Evolutionary conservation across 2,329 filamentous ascomycete genomes (phyloP).

Genomic region (Sclerotiophoma versabilis): DNA sequence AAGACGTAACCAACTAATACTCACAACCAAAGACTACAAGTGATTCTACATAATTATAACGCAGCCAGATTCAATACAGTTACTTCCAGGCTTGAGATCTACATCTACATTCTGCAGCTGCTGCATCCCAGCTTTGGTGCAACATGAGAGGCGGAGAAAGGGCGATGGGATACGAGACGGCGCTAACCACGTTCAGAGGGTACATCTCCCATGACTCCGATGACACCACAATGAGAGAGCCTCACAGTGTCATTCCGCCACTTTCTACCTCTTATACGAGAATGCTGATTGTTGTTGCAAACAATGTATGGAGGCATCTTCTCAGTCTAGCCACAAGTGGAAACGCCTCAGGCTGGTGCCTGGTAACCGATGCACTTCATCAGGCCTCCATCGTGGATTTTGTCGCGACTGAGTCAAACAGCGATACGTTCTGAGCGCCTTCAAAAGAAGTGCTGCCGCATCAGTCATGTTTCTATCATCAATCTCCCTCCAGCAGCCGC

Average conservation of each 20-base stretch:
- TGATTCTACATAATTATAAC: too few species aligned
- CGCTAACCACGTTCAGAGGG: background rate
- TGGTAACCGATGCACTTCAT: background rate
- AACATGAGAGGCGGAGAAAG: background rate
- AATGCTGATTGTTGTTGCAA: too few species aligned
- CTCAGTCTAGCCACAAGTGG: background rate
- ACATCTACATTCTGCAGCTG: too few species aligned
- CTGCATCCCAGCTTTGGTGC: too few species aligned
- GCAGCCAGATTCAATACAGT: too few species aligned
- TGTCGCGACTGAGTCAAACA: background rate
- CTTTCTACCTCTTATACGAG: background rate
- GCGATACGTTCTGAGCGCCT: background rate
- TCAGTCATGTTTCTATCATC: background rate
- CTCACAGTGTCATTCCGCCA: background rate
- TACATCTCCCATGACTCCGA: background rate
- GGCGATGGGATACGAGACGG: background rate
- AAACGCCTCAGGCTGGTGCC: conserved; percentile 1
- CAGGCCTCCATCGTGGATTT: conserved; percentile 1
- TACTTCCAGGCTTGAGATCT: too few species aligned
- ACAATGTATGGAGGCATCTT: background rate
- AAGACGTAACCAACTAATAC: too few species aligned
- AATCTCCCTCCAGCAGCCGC: background rate
- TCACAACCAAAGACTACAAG: too few species aligned
- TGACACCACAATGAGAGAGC: background rate
- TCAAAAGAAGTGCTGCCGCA: background rate